Conservation (phyloP, 1,284 basidiomycete species). For the Peniophora sp. region DNA sequence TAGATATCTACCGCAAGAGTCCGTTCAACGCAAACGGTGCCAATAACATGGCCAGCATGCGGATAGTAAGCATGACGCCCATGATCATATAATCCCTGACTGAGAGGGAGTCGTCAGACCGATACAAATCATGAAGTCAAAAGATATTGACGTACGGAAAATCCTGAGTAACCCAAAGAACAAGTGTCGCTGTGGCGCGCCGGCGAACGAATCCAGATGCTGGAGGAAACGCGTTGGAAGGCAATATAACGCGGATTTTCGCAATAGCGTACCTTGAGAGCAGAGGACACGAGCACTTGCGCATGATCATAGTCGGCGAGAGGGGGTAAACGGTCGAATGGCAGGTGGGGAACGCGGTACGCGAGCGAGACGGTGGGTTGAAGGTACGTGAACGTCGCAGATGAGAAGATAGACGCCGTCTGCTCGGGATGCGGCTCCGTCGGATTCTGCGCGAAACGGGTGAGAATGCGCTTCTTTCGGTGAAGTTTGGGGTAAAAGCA, state of each 20-base stretch:
- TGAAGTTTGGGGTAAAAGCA: slow-evolving; percentile 13
- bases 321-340: slow-evolving; percentile 29
- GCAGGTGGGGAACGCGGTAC: slow-evolving; percentile 20
- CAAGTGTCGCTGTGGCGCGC: slow-evolving; percentile 14
- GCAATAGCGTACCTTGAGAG: slow-evolving; percentile 19
- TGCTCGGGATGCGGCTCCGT: slow-evolving; percentile 25
- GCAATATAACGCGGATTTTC: too few relatives aligned
- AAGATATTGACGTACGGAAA: slow-evolving; percentile 13
- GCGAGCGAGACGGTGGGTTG: slow-evolving; percentile 23
- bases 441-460: slow-evolving; percentile 13
- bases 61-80: slow-evolving; percentile 5
- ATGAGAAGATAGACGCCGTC: slow-evolving; percentile 23
- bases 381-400: slow-evolving; percentile 23
- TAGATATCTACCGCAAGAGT: slow-evolving; percentile 23
- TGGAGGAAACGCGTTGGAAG: too few relatives aligned
- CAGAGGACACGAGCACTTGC: slow-evolving; percentile 27
- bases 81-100: slow-evolving; percentile 17
- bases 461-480: not conserved
- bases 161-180: slow-evolving; percentile 20
- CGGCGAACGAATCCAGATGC: slow-evolving; percentile 23
- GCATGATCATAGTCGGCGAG: slow-evolving; percentile 40
- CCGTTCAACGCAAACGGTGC: slow-evolving; percentile 37
- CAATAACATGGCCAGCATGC: slow-evolving; percentile 8
- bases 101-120: slow-evolving; percentile 1
- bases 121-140: not conserved